A percentile compares a stretch with the other conserved stretches of the same genome.
Conservation (phyloP, 2,329 filamentous ascomycete genomes). For the Penicillium sclerotiorum region DNA sequence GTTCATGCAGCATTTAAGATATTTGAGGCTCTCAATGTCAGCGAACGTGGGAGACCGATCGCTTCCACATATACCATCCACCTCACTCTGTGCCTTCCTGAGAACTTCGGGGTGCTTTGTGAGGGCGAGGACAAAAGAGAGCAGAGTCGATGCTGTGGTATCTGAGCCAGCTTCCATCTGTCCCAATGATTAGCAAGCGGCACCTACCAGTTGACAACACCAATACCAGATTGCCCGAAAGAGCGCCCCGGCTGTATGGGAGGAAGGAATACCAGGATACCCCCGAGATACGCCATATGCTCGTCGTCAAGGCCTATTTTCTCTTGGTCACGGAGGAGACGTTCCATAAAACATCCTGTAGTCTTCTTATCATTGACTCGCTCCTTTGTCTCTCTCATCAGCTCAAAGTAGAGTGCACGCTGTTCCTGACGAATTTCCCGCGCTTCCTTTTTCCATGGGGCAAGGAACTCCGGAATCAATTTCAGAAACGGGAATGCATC, state of each 20-base stretch:
- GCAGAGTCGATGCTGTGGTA: conserved; percentile 23
- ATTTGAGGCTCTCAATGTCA: no score
- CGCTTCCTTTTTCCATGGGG: conserved; percentile 10
- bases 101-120: background rate
- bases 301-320: background rate
- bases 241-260: no score
- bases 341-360: background rate
- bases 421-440: conserved; percentile 4
- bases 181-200: background rate
- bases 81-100: conserved; percentile 4
- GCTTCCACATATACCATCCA: background rate
- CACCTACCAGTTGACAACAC: conserved; percentile 7
- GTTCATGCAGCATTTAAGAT: no score
- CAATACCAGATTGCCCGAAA: no score
- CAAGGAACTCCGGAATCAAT: conserved; percentile 15
- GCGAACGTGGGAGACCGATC: background rate
- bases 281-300: background rate
- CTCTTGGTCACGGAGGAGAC: background rate
- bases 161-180: conserved; percentile 28
- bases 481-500: conserved; percentile 20
- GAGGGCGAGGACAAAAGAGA: conserved; percentile 20
- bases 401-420: background rate
- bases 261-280: background rate
- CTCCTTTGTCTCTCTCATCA: background rate
- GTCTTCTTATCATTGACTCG: background rate